Conservation (phyloP, 2,329 filamentous ascomycete genomes). For the Colletotrichum sp. region DNA sequence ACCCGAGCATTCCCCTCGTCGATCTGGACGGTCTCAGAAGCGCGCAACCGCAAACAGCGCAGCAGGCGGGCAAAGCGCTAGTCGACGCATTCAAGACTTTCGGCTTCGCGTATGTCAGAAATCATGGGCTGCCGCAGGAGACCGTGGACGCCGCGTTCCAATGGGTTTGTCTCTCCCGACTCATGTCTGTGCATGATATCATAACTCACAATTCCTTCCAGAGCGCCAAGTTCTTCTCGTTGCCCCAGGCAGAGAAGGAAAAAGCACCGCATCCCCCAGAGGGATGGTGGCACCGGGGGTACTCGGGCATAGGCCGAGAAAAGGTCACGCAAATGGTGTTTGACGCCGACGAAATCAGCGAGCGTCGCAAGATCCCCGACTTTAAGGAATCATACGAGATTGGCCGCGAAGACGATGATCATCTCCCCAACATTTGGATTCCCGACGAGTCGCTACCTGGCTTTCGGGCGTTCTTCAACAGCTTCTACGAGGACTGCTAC, state of each 20-base stretch:
- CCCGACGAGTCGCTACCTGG: conserved; percentile 27
- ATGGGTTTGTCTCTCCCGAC: background rate
- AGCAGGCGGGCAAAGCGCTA: conserved; percentile 21
- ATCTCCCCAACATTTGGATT: conserved; percentile 33
- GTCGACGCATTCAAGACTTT: conserved; percentile 34
- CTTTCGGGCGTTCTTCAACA: conserved; percentile 34
- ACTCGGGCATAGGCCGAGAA: conserved; percentile 38
- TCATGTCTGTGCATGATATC: background rate
- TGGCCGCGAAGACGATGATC: conserved; percentile 34
- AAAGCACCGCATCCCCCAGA: conserved; percentile 35
- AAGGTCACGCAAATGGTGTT: conserved; percentile 39
- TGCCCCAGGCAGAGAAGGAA: conserved; percentile 35
- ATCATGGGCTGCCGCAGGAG: conserved; percentile 37
- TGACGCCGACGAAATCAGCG: conserved; percentile 30
- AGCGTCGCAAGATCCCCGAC: conserved; percentile 34
- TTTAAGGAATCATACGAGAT: conserved; percentile 47
- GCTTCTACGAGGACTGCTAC: conserved; percentile 49
- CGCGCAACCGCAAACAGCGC: background rate
- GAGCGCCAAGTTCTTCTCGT: conserved; percentile 34
- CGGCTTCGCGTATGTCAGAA: conserved; percentile 39
- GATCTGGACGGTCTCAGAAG: background rate
- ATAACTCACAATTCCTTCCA: conserved; percentile 9
- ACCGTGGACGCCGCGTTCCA: conserved; percentile 41
- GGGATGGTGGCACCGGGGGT: conserved; percentile 40
- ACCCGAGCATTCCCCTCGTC: background rate